Base-by-base conservation (phyloP, 768 basidiomycete genomes). In the Phlegmacium glaucopus region DNA sequence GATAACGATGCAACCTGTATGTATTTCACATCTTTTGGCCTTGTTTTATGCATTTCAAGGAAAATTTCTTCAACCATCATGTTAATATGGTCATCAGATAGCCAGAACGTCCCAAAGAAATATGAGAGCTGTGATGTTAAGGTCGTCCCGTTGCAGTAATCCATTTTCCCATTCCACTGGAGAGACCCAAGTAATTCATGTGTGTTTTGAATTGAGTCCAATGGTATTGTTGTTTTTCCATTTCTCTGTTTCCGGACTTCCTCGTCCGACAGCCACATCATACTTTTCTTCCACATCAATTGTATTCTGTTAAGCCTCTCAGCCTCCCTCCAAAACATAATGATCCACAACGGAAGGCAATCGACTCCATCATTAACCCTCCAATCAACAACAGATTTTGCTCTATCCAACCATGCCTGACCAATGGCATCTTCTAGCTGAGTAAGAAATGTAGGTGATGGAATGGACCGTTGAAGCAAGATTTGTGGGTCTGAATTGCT, bases 361-460 rank as follows among this genome's bases (percentile, higher is more conserved):
- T 12, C 30, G 7, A 15, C 10, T 16, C 26, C 26, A 16, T 34
- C 15, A 25, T 29, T 44, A 32, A 32, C 4, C 10, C 43, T 22
- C 34, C 18, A 29, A 32, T 44, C 43, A 32, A 44, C 22, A 10
- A 44, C 32, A 36, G 43, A 44, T 13, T 16, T n/a, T 25, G 43
- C 26, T 17, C 43, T 29, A 32, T 44, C 43, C n/a, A 44, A 36
- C 43, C 50, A 51, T 13, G 45, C 44, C 17, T 47, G 49, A 40
- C 49, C 49, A 12, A 39, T 13, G 29, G 49, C 49, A 8, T 38
- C 25, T 15, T 42, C 42, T 13, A 49, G 42, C 12, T 12, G 28
- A 10, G 15, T 17, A 6, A 49, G 12, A 29, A 42, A 43, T 12
- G 18, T 22, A 10, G 6, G 34, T 6, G 48, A 36, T 17, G 48